Evolutionary conservation across 225 moss, liverwort and hornwort genomes (phyloP), one percentile per base, ranked within the genome.

Genomic region (Sphagnum contortum): DNA sequence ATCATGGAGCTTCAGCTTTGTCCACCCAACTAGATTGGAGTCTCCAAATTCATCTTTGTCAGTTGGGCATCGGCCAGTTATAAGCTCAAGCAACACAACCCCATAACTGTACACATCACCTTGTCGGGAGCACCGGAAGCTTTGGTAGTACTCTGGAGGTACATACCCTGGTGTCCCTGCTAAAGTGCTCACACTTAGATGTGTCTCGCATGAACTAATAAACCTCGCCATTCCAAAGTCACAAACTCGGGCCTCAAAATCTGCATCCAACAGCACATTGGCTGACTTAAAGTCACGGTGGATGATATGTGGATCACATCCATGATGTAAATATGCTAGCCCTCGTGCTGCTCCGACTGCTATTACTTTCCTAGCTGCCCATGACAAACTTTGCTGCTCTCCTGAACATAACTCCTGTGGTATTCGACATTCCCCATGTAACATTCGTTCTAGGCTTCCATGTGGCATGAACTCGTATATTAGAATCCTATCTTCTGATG

Each of bases 61-160:
- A 11, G 71, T 71, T 10, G 71, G 71, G 48, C 71, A 64, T 45
- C 65, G 49, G 50, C 71, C 71, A 10, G 56, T 71, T 12, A 71
- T 63, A 45, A 71, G 56, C 59, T 71, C 70, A 56, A 71, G 13
- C 48, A 71, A 58, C 12, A 71, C 70, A 48, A 71, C 70, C 12
- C 70, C 70, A 45, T 64, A 71, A 48, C 70, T 71, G 59, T 72
- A 72, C 3, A 72, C 71, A 48, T 72, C 71, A 8, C 65, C 71
- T 48, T 72, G 64, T 59, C 65, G 58, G 5, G 71, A 65, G 59
- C 71, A 72, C 9, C 71, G 71, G 49, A 72, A 72, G 66, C 71
- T 66, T 29, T 72, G 59, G 45, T 65, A 66, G 14, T 66, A 65
- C 65, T 65, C 71, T 12, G 71, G 71, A 5, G 71, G 71, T 14